Conservation (phyloP, 2,329 filamentous ascomycete genomes). For the Aspergillus sojae region DNA sequence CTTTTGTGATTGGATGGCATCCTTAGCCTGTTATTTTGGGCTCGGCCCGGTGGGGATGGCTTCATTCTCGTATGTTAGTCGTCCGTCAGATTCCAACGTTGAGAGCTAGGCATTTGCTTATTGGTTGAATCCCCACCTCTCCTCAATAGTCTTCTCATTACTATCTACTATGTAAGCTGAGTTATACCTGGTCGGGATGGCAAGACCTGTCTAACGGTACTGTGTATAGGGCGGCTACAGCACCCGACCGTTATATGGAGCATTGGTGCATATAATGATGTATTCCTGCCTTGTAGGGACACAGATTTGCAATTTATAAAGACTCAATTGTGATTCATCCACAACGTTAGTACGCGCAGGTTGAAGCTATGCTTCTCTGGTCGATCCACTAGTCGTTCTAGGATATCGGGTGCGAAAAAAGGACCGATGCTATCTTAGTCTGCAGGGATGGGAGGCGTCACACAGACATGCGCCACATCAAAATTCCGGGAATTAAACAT, state of each 20-base stretch:
- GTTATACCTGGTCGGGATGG: background rate
- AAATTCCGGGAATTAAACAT: background rate
- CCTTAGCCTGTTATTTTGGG: background rate
- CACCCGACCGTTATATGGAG: background rate
- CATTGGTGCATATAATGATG: background rate
- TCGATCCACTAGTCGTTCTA: background rate
- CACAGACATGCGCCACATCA: slow-evolving; percentile 4
- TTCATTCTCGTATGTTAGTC: background rate
- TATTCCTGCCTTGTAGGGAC: background rate
- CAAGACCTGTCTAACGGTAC: background rate
- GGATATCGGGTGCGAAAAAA: background rate
- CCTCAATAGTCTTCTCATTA: background rate
- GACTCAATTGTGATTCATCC: background rate
- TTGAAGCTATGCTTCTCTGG: background rate
- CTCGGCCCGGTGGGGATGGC: slow-evolving; percentile 4
- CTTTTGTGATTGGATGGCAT: background rate
- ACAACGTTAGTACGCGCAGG: background rate
- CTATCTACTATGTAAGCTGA: background rate
- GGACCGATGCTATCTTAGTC: background rate
- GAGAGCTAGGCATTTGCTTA: background rate
- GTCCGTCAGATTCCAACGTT: no score
- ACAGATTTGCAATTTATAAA: background rate
- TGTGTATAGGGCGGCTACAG: background rate
- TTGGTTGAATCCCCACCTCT: background rate
- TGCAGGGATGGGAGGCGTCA: slow-evolving; percentile 1